Evolutionary conservation across 1,139 yeast genomes (phyloP).

Genomic region (Taiozyma sp.): DNA sequence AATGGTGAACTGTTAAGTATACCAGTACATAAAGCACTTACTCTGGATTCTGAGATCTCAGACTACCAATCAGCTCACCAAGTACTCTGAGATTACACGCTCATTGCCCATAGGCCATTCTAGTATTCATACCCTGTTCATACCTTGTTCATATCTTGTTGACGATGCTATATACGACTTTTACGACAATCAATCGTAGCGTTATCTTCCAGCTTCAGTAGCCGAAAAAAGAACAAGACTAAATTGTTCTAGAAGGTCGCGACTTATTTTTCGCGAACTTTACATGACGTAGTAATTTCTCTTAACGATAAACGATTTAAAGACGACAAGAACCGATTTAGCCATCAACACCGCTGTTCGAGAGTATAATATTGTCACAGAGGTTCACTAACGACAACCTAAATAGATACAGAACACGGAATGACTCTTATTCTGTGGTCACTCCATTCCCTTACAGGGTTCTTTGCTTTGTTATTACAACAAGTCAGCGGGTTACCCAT

Average conservation of each 20-base stretch:
- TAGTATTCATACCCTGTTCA: too few relatives aligned
- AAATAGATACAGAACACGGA: background rate
- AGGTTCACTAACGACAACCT: background rate
- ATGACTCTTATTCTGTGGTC: background rate
- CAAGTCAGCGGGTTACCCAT: background rate
- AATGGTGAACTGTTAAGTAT: conserved; percentile 8
- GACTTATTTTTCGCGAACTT: background rate
- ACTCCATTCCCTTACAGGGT: background rate
- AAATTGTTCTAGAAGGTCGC: background rate
- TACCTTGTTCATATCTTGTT: background rate
- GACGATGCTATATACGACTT: background rate
- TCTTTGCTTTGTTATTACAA: background rate
- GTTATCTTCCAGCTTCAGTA: background rate
- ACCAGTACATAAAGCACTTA: conserved; percentile 6
- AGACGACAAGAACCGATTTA: background rate
- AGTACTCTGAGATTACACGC: background rate
- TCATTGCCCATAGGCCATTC: too few relatives aligned
- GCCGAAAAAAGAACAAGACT: background rate
- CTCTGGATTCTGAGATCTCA: conserved; percentile 4
- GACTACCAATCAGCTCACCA: conserved; percentile 1
- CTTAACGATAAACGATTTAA: background rate
- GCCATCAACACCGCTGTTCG: background rate
- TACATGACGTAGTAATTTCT: background rate
- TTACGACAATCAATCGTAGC: background rate
- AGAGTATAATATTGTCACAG: background rate